Conservation (phyloP, 345 rosid species). For the Lepidium didymum region DNA sequence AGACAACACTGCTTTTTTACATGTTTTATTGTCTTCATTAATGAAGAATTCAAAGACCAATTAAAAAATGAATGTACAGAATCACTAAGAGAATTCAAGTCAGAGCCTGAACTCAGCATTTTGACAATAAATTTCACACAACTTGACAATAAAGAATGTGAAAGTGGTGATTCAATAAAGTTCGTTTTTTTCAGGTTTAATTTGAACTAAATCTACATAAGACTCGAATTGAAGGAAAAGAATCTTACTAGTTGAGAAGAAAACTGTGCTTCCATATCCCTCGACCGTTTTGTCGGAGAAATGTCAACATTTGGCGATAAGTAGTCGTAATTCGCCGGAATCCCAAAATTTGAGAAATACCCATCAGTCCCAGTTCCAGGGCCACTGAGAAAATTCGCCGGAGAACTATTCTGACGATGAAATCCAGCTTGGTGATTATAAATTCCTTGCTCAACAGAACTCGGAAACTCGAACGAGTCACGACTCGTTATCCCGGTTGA, state of each 20-base stretch:
- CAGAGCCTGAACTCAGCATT: slow-evolving; percentile 12
- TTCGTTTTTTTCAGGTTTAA: background rate
- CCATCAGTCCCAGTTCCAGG: slow-evolving; percentile 40
- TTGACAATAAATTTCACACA: background rate
- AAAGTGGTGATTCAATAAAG: background rate
- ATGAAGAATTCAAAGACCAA: background rate
- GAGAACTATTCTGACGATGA: slow-evolving; percentile 66
- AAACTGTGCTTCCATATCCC: slow-evolving; percentile 37
- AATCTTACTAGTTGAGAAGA: slow-evolving; percentile 38
- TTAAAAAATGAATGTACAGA: background rate
- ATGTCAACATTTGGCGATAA: slow-evolving; percentile 36
- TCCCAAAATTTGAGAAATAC: slow-evolving; percentile 40
- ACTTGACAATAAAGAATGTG: background rate
- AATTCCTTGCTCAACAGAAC: slow-evolving; percentile 33
- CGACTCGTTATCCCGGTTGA: slow-evolving; percentile 24
- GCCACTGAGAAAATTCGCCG: slow-evolving; percentile 50
- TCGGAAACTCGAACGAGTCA: slow-evolving; percentile 28
- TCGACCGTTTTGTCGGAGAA: slow-evolving; percentile 39
- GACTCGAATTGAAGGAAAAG: background rate
- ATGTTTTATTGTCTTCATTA: slow-evolving; percentile 14
- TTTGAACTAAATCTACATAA: background rate
- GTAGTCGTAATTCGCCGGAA: slow-evolving; percentile 43
- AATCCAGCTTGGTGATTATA: slow-evolving; percentile 34
- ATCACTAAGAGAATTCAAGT: background rate
- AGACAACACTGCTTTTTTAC: slow-evolving; percentile 19